Percentiles rank a stretch among this genome's conserved stretches.
Conservation (phyloP, 345 rosid species). For the Lagerstroemia speciosa region DNA sequence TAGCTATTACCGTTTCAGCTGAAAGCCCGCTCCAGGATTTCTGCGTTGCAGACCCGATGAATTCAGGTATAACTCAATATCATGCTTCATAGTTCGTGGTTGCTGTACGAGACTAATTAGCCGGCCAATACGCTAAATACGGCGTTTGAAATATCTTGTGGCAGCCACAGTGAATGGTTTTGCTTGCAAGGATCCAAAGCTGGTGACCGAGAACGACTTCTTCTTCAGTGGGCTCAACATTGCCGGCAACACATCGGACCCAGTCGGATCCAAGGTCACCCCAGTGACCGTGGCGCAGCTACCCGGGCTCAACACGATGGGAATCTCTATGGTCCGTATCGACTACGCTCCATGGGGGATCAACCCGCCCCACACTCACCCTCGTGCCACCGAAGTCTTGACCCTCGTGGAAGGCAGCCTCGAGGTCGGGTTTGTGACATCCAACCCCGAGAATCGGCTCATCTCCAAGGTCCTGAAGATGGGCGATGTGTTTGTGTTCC, state of each 20-base stretch:
- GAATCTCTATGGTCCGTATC: background rate
- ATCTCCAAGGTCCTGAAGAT: conserved; percentile 8
- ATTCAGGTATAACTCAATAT: background rate
- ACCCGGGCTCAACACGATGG: background rate
- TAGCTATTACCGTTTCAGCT: background rate
- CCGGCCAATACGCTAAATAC: too few species aligned
- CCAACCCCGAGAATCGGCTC: conserved; percentile 14
- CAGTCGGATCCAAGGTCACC: background rate
- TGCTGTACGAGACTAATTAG: too few species aligned
- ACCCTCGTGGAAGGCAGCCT: conserved; percentile 15
- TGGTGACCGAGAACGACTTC: background rate
- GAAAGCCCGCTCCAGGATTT: background rate
- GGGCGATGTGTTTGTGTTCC: conserved; percentile 18
- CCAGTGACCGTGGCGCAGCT: background rate
- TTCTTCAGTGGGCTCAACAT: background rate
- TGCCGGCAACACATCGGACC: background rate
- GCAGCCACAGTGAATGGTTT: background rate
- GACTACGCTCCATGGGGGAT: conserved; percentile 6
- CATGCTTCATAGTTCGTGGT: too few species aligned
- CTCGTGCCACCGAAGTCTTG: conserved; percentile 9
- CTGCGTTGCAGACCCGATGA: background rate
- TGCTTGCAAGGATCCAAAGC: background rate
- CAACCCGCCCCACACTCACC: conserved; percentile 10
- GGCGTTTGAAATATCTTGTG: background rate
- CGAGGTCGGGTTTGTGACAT: conserved; percentile 13